Percentiles rank a stretch among this genome's conserved stretches.
phyloP scores from a whole-genome alignment of 192 early-diverging fungal species.

The Rhizophagus prolifer region DNA sequence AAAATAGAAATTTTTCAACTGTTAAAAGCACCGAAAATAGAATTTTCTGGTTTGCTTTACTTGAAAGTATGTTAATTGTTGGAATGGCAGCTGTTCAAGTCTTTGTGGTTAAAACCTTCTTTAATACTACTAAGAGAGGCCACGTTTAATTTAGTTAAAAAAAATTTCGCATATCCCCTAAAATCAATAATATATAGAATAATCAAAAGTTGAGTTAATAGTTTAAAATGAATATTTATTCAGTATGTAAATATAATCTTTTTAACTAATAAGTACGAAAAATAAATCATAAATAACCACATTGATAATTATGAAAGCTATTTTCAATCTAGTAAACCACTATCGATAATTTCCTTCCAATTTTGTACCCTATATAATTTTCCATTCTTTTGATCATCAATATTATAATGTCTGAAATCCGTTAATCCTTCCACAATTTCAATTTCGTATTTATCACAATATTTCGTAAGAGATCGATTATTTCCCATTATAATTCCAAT shows the following conservation, averaged over 20 bases:
- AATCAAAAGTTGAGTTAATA: neutral
- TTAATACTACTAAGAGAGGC: conserved; percentile 68
- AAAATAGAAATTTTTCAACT: conserved; percentile 89
- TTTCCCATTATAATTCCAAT: conserved; percentile 31
- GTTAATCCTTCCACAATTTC: conserved; percentile 20
- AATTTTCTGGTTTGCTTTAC: conserved; percentile 91
- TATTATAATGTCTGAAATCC: too few relatives aligned
- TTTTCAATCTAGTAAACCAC: conserved; percentile 6
- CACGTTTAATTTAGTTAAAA: conserved; percentile 41
- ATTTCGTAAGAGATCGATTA: conserved; percentile 11
- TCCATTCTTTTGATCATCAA: neutral
- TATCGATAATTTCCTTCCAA: conserved; percentile 20
- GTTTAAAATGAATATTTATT: neutral
- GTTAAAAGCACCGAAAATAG: conserved; percentile 83
- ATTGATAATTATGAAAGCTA: too few relatives aligned
- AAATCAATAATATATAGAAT: neutral
- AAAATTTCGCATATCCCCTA: too few relatives aligned
- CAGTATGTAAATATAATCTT: too few relatives aligned
- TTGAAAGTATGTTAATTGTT: conserved; percentile 78
- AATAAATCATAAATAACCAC: too few relatives aligned
- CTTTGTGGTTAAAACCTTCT: conserved; percentile 90
- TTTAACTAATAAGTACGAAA: too few relatives aligned
- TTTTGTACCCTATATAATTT: conserved; percentile 20
- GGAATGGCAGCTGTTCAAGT: conserved; percentile 90
- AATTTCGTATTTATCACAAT: conserved; percentile 23